Evolutionary conservation across 257 asterid genomes (phyloP).

Genomic region (Cynanchum wilfordii): DNA sequence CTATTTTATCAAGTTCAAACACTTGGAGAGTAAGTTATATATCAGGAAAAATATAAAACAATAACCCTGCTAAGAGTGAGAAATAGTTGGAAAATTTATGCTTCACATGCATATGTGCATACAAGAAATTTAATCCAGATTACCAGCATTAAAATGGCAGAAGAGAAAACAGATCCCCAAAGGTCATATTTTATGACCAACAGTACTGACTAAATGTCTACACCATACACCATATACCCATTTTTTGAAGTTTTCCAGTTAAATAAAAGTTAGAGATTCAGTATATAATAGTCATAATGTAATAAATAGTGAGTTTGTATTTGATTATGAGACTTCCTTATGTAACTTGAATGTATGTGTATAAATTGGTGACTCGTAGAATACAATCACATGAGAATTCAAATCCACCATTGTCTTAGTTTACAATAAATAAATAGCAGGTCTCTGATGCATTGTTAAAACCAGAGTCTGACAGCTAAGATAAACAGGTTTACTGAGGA

Average conservation of each 20-base stretch:
- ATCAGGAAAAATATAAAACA: not conserved
- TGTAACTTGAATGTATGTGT: too few relatives aligned
- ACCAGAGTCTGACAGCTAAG: not conserved
- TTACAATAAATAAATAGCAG: not conserved
- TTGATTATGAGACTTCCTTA: too few relatives aligned
- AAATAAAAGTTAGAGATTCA: too few relatives aligned
- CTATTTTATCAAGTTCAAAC: not conserved
- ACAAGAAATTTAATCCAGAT: not conserved
- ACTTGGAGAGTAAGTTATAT: not conserved
- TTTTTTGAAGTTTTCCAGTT: too few relatives aligned
- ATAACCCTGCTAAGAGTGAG: not conserved
- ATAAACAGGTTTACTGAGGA: not conserved
- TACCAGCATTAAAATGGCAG: not conserved
- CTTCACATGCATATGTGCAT: not conserved
- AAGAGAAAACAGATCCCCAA: not conserved
- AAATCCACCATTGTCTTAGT: not conserved
- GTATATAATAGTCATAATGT: too few relatives aligned
- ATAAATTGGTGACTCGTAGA: too few relatives aligned
- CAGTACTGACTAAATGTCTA: not conserved
- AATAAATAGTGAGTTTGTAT: too few relatives aligned
- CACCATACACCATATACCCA: too few relatives aligned
- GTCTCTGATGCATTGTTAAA: not conserved
- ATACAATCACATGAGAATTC: too few relatives aligned
- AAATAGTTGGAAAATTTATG: not conserved
- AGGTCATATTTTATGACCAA: not conserved